Conservation (phyloP, 495 filamentous ascomycete species). For the Beverwykella pulmonaria region DNA sequence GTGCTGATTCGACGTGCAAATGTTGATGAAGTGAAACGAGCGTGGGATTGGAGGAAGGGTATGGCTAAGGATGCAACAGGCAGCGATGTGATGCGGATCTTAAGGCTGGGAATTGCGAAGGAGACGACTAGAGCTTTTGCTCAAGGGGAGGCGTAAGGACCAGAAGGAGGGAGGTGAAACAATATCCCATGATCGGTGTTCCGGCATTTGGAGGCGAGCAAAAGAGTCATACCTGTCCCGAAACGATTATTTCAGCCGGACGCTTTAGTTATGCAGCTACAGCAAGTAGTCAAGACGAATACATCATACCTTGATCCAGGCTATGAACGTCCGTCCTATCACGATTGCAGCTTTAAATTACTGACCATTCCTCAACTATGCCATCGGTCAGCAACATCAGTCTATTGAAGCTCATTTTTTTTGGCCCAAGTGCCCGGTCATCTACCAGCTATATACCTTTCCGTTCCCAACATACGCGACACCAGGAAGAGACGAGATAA, state of each 20-base stretch:
- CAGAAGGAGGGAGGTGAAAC: not conserved
- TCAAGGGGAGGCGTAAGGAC: constrained; percentile 47
- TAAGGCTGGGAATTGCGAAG: constrained; percentile 73
- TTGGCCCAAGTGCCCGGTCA: no score
- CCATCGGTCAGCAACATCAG: no score
- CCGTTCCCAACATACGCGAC: no score
- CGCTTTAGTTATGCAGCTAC: no score
- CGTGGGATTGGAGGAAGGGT: constrained; percentile 84
- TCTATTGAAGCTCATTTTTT: no score
- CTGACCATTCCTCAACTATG: no score
- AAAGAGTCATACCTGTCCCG: not conserved
- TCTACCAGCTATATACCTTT: no score
- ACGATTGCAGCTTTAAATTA: no score
- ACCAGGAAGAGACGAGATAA: no score
- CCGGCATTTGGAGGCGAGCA: not conserved
- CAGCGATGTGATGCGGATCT: constrained; percentile 66
- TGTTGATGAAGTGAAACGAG: constrained; percentile 55
- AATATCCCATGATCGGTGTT: not conserved
- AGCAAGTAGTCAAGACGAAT: no score
- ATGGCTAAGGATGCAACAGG: constrained; percentile 60
- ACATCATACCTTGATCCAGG: no score
- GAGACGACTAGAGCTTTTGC: constrained; percentile 69
- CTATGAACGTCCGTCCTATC: no score
- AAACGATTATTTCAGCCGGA: not conserved
- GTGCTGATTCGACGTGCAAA: constrained; percentile 55